phyloP scores from a whole-genome alignment of 1,139 yeast genomes.

The Kazachstania sp. region DNA sequence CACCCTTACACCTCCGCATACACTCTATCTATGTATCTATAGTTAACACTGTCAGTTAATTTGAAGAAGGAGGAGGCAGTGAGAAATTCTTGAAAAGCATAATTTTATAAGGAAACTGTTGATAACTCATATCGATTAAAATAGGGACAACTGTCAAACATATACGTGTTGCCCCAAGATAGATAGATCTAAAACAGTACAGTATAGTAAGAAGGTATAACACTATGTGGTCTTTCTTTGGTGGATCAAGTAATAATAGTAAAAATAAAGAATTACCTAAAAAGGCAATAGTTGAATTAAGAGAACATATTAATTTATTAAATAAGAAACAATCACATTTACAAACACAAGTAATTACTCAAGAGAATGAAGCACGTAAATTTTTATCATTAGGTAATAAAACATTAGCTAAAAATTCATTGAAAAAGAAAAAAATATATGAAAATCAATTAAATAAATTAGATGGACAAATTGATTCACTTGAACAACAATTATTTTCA shows the following conservation, averaged over 20 bases:
- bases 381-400: constrained; percentile 61
- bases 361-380: constrained; percentile 72
- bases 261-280: constrained; percentile 81
- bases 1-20: too few species aligned
- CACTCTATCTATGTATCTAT: too few species aligned
- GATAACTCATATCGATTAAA: too few species aligned
- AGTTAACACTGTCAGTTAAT: too few species aligned
- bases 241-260: constrained; percentile 30
- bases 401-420: constrained; percentile 71
- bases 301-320: constrained; percentile 83
- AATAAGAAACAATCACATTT: constrained; percentile 76
- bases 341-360: constrained; percentile 76
- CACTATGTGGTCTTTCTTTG: constrained; percentile 63
- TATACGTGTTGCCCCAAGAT: too few species aligned
- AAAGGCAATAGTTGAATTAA: constrained; percentile 81
- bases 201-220: background rate
- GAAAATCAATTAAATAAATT: constrained; percentile 72
- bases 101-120: too few species aligned
- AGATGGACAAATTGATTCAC: constrained; percentile 79
- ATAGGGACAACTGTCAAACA: background rate
- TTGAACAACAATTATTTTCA: constrained; percentile 82
- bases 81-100: too few species aligned
- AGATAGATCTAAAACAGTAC: too few species aligned
- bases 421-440: constrained; percentile 77
- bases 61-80: too few species aligned